phyloP scores from a whole-genome alignment of 257 asterid genomes.

The Solanum ahanhuiri region DNA sequence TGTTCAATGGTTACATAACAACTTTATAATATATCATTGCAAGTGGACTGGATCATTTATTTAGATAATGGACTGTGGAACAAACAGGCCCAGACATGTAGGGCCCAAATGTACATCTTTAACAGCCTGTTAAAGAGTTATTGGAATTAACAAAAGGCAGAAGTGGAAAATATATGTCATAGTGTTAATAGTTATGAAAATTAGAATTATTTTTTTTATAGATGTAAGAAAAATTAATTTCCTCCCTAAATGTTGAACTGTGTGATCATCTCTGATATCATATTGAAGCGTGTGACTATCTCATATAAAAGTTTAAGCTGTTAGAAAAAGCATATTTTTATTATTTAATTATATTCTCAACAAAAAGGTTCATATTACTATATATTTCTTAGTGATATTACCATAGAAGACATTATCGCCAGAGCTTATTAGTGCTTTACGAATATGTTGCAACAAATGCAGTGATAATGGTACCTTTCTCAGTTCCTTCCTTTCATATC shows the following conservation, averaged over 20 bases:
- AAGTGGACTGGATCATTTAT: background rate
- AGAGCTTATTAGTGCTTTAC: background rate
- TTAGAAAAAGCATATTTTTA: too few species aligned
- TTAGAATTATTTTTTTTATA: too few species aligned
- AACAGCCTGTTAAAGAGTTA: background rate
- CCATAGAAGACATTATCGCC: background rate
- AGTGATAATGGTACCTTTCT: background rate
- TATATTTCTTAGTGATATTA: background rate
- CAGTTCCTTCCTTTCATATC: background rate
- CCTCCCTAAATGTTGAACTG: too few species aligned
- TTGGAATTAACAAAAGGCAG: background rate
- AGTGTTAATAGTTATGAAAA: background rate
- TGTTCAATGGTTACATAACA: background rate
- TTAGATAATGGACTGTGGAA: background rate
- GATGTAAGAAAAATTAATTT: background rate
- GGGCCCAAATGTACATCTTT: background rate
- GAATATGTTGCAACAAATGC: background rate
- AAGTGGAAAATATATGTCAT: background rate
- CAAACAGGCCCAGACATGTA: background rate
- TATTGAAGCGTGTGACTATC: too few species aligned
- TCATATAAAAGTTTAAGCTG: accelerated
- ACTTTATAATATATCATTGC: background rate
- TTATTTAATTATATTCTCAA: too few species aligned
- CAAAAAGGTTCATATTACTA: background rate
- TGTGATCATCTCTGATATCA: too few species aligned